Evolutionary conservation across 2,329 filamentous ascomycete genomes (phyloP).

Genomic region (Penicillium sp.): DNA sequence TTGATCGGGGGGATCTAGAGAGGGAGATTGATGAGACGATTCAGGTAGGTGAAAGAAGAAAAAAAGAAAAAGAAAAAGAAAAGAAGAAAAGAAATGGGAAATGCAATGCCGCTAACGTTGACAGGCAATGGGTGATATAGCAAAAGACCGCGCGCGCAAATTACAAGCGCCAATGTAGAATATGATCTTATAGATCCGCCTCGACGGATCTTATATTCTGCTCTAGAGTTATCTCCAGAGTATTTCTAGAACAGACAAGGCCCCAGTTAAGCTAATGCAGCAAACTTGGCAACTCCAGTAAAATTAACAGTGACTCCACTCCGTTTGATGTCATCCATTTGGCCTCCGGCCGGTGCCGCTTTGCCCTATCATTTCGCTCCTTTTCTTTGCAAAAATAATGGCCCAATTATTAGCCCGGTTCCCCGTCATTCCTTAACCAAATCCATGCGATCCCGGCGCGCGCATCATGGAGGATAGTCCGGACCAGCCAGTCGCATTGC

Average conservation of each 20-base stretch:
- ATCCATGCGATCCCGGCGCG: constrained; percentile 22
- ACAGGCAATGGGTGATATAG: constrained; percentile 88
- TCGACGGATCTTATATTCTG: too few relatives aligned
- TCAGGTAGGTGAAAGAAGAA: constrained; percentile 60
- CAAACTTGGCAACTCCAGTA: neutral
- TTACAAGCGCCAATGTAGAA: constrained; percentile 34
- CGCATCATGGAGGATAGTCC: constrained; percentile 31
- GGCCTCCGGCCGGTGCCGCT: constrained; percentile 21
- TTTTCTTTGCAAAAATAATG: constrained; percentile 1
- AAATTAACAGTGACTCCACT: constrained; percentile 1
- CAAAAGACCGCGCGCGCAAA: constrained; percentile 69
- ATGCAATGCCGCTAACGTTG: neutral
- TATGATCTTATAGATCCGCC: neutral
- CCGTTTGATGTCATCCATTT: constrained; percentile 28
- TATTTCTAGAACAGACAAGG: too few relatives aligned
- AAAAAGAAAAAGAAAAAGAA: too few relatives aligned
- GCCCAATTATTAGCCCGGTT: constrained; percentile 1
- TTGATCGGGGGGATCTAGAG: constrained; percentile 59
- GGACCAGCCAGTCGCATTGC: constrained; percentile 22
- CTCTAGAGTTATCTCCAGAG: too few relatives aligned
- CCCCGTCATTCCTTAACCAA: constrained; percentile 2
- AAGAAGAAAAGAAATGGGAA: neutral
- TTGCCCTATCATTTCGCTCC: constrained; percentile 10
- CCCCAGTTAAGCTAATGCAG: neutral
- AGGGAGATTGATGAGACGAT: constrained; percentile 68